phyloP scores from a whole-genome alignment of 1,284 basidiomycete species.

The Golubevia sp. region DNA sequence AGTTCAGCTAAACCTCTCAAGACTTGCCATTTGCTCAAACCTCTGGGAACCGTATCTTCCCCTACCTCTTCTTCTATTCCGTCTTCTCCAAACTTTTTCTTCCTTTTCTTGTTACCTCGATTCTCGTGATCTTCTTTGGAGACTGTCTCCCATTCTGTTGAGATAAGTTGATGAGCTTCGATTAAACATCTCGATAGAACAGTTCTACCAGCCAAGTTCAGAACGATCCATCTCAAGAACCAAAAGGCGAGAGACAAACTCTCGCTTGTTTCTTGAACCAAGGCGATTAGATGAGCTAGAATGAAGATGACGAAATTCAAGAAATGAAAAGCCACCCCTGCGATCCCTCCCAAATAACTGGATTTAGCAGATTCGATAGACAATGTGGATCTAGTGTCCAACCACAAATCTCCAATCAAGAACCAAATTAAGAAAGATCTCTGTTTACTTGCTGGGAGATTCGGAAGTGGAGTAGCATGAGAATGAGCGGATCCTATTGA shows the following conservation, averaged over 20 bases:
- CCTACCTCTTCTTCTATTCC: neutral
- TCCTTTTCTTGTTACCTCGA: neutral
- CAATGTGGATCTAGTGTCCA: slow-evolving; percentile 9
- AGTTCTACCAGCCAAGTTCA: slow-evolving; percentile 48
- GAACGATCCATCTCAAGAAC: slow-evolving; percentile 49
- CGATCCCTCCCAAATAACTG: slow-evolving; percentile 19
- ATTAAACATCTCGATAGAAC: slow-evolving; percentile 41
- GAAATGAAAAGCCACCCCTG: slow-evolving; percentile 12
- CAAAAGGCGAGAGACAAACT: slow-evolving; percentile 25
- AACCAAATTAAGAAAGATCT: slow-evolving; percentile 42
- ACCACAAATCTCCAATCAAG: slow-evolving; percentile 37
- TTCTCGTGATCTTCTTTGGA: slow-evolving; percentile 52
- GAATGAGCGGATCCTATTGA: no score
- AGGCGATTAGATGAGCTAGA: slow-evolving; percentile 46
- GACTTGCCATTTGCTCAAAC: slow-evolving; percentile 45
- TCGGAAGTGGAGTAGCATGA: no score
- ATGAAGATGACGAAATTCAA: slow-evolving; percentile 45
- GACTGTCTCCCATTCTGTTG: slow-evolving; percentile 52
- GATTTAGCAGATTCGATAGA: slow-evolving; percentile 4
- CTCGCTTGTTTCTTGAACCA: slow-evolving; percentile 29
- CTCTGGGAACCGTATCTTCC: slow-evolving; percentile 15
- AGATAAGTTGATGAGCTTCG: slow-evolving; percentile 46
- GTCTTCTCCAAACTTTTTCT: neutral
- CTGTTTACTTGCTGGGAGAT: slow-evolving; percentile 1
- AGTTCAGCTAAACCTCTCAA: slow-evolving; percentile 48